Conservation (phyloP, 2,329 filamentous ascomycete genomes). For the Escovopsis sp. region DNA sequence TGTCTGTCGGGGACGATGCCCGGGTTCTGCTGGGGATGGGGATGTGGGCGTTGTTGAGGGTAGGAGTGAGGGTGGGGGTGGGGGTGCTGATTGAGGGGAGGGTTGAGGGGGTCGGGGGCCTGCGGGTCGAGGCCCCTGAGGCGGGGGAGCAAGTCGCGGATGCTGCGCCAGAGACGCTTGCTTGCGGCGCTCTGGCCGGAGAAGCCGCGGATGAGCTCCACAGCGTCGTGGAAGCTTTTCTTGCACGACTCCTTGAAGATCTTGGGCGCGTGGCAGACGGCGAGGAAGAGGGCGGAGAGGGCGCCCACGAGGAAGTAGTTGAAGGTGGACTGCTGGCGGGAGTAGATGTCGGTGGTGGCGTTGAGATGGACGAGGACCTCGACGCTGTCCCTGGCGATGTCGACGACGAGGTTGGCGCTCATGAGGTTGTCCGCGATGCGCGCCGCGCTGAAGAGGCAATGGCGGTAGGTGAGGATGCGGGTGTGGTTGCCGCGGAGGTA, state of each 20-base stretch:
- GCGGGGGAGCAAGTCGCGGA: constrained; percentile 18
- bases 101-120: background rate
- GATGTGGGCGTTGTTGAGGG: too few relatives aligned
- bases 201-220: constrained; percentile 18
- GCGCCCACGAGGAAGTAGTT: constrained; percentile 15
- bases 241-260: constrained; percentile 24
- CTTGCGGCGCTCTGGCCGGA: constrained; percentile 19
- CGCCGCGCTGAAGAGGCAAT: constrained; percentile 22
- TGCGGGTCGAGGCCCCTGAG: constrained; percentile 15
- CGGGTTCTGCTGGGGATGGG: background rate
- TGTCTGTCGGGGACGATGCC: background rate
- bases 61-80: too few relatives aligned
- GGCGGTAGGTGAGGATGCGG: constrained; percentile 27
- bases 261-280: constrained; percentile 29
- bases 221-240: constrained; percentile 17
- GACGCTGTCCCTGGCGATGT: constrained; percentile 12
- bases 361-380: constrained; percentile 11
- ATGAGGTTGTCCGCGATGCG: constrained; percentile 20
- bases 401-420: constrained; percentile 22
- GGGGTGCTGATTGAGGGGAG: background rate
- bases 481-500: constrained; percentile 29
- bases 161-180: constrained; percentile 21
- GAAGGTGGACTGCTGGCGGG: constrained; percentile 12
- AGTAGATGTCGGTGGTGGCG: constrained; percentile 12
- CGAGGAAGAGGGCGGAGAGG: constrained; percentile 24